Conservation (phyloP, 78 protist genomes). For the Fonticula alba region DNA sequence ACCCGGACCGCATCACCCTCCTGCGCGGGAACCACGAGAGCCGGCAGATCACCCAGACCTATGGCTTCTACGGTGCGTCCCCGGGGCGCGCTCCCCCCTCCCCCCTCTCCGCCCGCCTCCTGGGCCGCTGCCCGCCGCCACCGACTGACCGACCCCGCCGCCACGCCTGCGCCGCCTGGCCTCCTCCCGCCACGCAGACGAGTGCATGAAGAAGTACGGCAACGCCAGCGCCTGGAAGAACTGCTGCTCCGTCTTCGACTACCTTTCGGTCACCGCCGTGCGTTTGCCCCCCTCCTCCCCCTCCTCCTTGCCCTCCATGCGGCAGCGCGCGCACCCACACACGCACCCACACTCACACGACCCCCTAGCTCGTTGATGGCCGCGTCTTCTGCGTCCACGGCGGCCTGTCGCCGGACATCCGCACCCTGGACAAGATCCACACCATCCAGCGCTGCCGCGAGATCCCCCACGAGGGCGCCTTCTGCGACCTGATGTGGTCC, state of each 20-base stretch:
- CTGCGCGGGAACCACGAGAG: conserved; percentile 92
- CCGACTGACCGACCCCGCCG: no score
- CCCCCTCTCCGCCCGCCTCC: no score
- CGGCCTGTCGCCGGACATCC: conserved; percentile 65
- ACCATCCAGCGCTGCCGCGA: conserved; percentile 31
- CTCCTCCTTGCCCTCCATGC: neutral
- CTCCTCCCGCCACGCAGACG: conserved; percentile 33
- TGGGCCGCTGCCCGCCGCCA: no score
- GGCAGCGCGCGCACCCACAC: neutral
- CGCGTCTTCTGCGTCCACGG: conserved; percentile 85
- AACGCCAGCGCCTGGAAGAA: conserved; percentile 75
- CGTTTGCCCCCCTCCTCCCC: no score
- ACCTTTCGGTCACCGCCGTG: conserved; percentile 65
- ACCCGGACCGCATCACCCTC: conserved; percentile 73
- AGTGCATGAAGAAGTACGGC: conserved; percentile 87
- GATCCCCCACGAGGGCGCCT: conserved; percentile 84
- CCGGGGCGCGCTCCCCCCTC: no score
- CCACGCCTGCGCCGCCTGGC: no score
- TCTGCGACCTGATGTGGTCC: conserved; percentile 93
- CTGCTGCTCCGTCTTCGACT: conserved; percentile 77
- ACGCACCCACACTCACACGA: neutral
- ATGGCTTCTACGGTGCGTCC: conserved; percentile 67
- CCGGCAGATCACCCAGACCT: conserved; percentile 87
- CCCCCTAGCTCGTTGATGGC: conserved; percentile 50
- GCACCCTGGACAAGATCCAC: conserved; percentile 46